phyloP scores from a whole-genome alignment of 1,284 basidiomycete genomes.

The Amylostereum areolatum region DNA sequence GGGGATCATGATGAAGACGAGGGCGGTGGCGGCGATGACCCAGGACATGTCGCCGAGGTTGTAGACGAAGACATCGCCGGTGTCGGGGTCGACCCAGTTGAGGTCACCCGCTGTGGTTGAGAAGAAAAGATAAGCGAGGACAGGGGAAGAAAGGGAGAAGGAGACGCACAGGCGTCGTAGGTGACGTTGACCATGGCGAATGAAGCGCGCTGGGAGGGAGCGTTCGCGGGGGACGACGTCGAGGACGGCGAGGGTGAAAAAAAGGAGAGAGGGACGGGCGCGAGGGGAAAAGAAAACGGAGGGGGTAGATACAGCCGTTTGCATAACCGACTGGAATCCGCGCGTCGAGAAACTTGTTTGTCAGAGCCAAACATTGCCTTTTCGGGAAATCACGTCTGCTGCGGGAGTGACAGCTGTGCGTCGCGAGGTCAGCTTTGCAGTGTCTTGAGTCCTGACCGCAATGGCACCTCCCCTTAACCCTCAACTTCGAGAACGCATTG shows the following conservation, averaged over 20 bases:
- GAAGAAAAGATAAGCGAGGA: slow-evolving; percentile 4
- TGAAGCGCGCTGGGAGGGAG: background rate
- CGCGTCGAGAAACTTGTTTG: too few relatives aligned
- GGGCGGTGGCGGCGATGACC: slow-evolving; percentile 62
- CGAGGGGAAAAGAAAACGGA: background rate
- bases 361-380: too few relatives aligned
- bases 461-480: too few relatives aligned
- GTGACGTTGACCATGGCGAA: slow-evolving; percentile 46
- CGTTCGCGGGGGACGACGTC: background rate
- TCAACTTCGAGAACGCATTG: too few relatives aligned
- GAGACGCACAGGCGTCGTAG: slow-evolving; percentile 40
- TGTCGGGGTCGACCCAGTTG: slow-evolving; percentile 31
- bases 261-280: background rate
- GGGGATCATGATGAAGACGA: slow-evolving; percentile 92
- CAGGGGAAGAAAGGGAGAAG: background rate
- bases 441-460: too few relatives aligned
- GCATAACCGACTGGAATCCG: too few relatives aligned
- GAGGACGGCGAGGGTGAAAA: background rate
- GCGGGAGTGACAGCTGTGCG: too few relatives aligned
- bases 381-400: too few relatives aligned
- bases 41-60: slow-evolving; percentile 80
- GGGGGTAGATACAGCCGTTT: too few relatives aligned
- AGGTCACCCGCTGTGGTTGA: too few relatives aligned
- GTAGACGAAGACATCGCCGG: slow-evolving; percentile 40
- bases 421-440: too few relatives aligned